Conservation (phyloP, 345 rosid species). For the Murraya koenigii region DNA sequence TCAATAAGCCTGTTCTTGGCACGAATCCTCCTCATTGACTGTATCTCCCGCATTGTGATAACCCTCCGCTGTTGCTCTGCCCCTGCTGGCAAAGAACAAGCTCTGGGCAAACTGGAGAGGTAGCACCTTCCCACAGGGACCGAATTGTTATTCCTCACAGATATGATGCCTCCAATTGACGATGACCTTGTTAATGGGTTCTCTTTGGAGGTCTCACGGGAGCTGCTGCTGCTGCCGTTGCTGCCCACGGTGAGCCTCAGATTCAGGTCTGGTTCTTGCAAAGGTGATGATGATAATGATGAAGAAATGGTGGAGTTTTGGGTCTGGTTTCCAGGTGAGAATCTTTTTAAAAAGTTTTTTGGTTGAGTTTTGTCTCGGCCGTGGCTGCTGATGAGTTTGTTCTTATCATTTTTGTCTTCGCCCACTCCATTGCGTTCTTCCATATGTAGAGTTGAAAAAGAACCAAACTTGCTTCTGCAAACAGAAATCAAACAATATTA, state of each 20-base stretch:
- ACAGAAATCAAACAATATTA: neutral
- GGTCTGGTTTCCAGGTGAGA: slow-evolving; percentile 1
- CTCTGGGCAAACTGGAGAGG: slow-evolving; percentile 17
- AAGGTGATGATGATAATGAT: neutral
- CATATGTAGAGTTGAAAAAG: neutral
- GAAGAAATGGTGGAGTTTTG: neutral
- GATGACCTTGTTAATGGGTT: slow-evolving; percentile 9
- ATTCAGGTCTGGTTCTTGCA: slow-evolving; percentile 19
- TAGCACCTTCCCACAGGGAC: neutral
- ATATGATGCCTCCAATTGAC: slow-evolving; percentile 6
- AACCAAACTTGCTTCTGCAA: neutral
- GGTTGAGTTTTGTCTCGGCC: neutral
- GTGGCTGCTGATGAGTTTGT: neutral
- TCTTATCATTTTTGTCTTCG: neutral
- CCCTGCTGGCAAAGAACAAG: slow-evolving; percentile 23
- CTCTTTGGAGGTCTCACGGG: neutral
- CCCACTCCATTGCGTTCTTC: neutral
- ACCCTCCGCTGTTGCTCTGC: slow-evolving; percentile 8
- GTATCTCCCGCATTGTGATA: slow-evolving; percentile 5
- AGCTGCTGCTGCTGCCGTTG: slow-evolving; percentile 12
- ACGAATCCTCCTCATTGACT: slow-evolving; percentile 9
- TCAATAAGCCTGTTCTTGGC: slow-evolving; percentile 2
- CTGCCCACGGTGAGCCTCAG: slow-evolving; percentile 25
- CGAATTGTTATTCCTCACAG: neutral
- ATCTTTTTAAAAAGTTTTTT: neutral